A percentile compares a stretch with the other conserved stretches of the same genome.
Conservation (phyloP, 1,284 basidiomycete species). For the Ganoderma multipileum region DNA sequence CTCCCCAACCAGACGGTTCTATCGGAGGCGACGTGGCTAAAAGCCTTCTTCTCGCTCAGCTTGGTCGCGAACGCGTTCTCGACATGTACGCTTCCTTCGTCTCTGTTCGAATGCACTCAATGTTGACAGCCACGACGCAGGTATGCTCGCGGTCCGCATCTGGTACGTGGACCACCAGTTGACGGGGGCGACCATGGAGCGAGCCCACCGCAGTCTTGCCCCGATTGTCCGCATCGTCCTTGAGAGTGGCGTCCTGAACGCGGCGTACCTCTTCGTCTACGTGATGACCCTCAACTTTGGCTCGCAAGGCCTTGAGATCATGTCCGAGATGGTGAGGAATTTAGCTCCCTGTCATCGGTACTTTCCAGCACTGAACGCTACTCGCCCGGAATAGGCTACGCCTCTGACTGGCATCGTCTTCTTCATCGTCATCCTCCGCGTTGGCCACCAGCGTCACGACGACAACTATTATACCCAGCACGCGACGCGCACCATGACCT, state of each 20-base stretch:
- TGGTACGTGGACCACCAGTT: slow-evolving; percentile 20
- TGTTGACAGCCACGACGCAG: slow-evolving; percentile 3
- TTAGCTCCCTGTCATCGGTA: too few relatives aligned
- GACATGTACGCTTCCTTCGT: slow-evolving; percentile 16
- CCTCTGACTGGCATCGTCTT: slow-evolving; percentile 21
- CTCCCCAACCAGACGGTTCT: slow-evolving; percentile 13
- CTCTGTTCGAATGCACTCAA: neutral
- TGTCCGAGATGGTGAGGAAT: slow-evolving; percentile 29
- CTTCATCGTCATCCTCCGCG: slow-evolving; percentile 21
- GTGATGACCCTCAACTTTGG: slow-evolving; percentile 22
- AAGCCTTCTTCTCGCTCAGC: slow-evolving; percentile 28
- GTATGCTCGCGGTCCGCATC: slow-evolving; percentile 27
- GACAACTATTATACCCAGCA: slow-evolving; percentile 13
- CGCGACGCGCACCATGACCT: slow-evolving; percentile 2
- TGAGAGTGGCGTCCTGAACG: slow-evolving; percentile 31
- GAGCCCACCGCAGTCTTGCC: slow-evolving; percentile 8
- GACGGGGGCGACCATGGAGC: neutral
- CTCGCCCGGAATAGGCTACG: neutral
- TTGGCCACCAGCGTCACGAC: slow-evolving; percentile 17
- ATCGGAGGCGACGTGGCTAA: slow-evolving; percentile 20
- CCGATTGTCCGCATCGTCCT: slow-evolving; percentile 29
- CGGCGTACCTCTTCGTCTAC: slow-evolving; percentile 28
- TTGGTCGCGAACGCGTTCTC: slow-evolving; percentile 31
- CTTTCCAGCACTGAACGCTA: neutral
- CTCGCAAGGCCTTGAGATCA: slow-evolving; percentile 25